A percentile compares a stretch with the other conserved stretches of the same genome.
phyloP scores from a whole-genome alignment of 2,329 filamentous ascomycete genomes.

The Dryadomyces quercivorus region DNA sequence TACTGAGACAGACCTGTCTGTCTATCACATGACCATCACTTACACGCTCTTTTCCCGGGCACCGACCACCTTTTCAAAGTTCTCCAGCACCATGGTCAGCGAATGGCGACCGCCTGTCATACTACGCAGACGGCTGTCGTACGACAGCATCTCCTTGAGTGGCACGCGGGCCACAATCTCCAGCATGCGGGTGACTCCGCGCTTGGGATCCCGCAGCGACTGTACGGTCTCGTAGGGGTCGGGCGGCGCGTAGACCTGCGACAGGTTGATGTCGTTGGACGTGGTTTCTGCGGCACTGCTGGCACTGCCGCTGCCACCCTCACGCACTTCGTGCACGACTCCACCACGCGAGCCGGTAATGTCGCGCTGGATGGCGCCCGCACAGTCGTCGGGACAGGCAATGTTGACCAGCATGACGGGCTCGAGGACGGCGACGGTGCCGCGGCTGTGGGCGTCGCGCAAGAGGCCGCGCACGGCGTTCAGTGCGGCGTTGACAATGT shows the following conservation, averaged over 20 bases:
- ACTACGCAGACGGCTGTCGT: constrained; percentile 77
- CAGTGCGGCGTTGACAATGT: constrained; percentile 52
- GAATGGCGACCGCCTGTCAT: constrained; percentile 71
- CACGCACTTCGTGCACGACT: constrained; percentile 59
- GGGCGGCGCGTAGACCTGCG: constrained; percentile 71
- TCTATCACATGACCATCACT: not conserved
- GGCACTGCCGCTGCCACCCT: constrained; percentile 23
- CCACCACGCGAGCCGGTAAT: constrained; percentile 65
- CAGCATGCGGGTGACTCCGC: constrained; percentile 34
- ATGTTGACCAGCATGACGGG: constrained; percentile 89
- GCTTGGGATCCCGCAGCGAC: constrained; percentile 39
- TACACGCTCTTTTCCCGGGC: constrained; percentile 34
- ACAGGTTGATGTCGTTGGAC: constrained; percentile 46
- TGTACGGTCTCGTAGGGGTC: constrained; percentile 62
- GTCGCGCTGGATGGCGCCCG: constrained; percentile 75
- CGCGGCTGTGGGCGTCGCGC: constrained; percentile 41
- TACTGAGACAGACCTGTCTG: no score
- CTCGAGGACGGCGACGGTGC: constrained; percentile 67
- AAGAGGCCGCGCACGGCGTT: constrained; percentile 59
- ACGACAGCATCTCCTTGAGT: constrained; percentile 92
- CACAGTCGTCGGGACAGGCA: constrained; percentile 66
- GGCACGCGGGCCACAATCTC: constrained; percentile 79
- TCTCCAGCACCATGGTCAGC: constrained; percentile 46
- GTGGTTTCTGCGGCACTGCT: constrained; percentile 5
- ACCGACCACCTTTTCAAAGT: constrained; percentile 42